phyloP scores from a whole-genome alignment of 2,329 filamentous ascomycete species.

The Pseudocercospora ulei region DNA sequence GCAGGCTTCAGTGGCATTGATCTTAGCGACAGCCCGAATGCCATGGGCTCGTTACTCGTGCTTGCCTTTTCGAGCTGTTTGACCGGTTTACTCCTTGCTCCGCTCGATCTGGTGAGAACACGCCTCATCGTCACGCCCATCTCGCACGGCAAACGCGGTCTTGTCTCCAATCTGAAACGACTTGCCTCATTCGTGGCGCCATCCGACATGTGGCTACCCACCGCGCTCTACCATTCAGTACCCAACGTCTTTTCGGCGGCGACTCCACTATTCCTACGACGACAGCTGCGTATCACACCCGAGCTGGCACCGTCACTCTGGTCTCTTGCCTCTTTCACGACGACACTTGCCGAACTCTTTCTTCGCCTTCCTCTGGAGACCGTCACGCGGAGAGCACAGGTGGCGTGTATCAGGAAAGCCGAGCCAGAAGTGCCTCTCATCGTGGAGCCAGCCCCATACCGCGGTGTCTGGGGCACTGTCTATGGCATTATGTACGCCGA shows the following conservation, averaged over 20 bases:
- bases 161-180: slow-evolving; percentile 64
- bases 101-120: slow-evolving; percentile 82
- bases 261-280: slow-evolving; percentile 73
- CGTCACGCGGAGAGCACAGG: slow-evolving; percentile 77
- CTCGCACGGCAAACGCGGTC: slow-evolving; percentile 63
- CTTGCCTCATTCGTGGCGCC: slow-evolving; percentile 63
- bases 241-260: slow-evolving; percentile 74
- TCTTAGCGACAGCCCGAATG: slow-evolving; percentile 70
- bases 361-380: slow-evolving; percentile 86
- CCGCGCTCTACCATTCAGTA: slow-evolving; percentile 79
- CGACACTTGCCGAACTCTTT: slow-evolving; percentile 69
- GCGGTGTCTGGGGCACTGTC: slow-evolving; percentile 84
- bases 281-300: slow-evolving; percentile 74
- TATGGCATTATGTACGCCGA: slow-evolving; percentile 78
- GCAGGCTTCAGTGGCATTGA: slow-evolving; percentile 53
- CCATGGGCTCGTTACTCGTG: slow-evolving; percentile 69
- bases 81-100: slow-evolving; percentile 71
- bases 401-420: slow-evolving; percentile 36
- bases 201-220: slow-evolving; percentile 59
- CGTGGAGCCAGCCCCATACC: slow-evolving; percentile 68
- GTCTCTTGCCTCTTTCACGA: slow-evolving; percentile 69
- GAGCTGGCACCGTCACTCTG: slow-evolving; percentile 72
- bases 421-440: slow-evolving; percentile 54
- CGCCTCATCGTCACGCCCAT: slow-evolving; percentile 67
- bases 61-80: slow-evolving; percentile 55